Percentiles rank a stretch among this genome's conserved stretches.
phyloP scores from a whole-genome alignment of 164 flowering plant genomes.

The Chimonanthus praecox region DNA sequence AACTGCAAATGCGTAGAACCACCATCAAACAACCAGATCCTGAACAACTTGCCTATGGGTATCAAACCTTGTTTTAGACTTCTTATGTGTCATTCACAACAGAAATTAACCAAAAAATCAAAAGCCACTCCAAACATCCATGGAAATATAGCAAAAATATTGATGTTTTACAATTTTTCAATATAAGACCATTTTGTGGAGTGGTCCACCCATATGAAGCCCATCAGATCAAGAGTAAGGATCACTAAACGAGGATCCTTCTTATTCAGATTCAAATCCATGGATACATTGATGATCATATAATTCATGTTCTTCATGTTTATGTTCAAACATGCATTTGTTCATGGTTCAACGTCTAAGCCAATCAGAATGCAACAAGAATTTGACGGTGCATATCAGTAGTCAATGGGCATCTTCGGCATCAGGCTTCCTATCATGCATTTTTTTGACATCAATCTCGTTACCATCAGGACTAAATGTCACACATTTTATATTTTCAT shows the following conservation, averaged over 20 bases:
- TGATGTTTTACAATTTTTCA: background rate
- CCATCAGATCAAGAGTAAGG: background rate
- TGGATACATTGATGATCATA: background rate
- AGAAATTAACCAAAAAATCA: no score
- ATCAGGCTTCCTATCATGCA: background rate
- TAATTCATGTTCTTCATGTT: background rate
- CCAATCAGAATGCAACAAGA: background rate
- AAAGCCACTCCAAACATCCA: background rate
- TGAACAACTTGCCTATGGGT: background rate
- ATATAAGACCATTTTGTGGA: no score
- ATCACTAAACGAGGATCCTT: background rate
- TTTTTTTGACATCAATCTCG: no score
- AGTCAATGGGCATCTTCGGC: background rate
- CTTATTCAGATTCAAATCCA: background rate
- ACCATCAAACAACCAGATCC: background rate
- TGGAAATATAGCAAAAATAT: background rate
- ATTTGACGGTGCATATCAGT: background rate
- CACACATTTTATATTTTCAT: background rate
- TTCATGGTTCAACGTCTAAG: background rate
- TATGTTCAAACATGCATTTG: background rate
- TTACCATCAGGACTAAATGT: background rate
- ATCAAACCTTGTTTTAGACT: no score
- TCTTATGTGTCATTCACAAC: no score
- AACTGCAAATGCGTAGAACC: background rate
- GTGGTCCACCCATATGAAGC: background rate